Percentiles rank a stretch among this genome's conserved stretches.
Evolutionary conservation across 306 rosid species (phyloP).

Genomic region (Quercus berberidifolia): DNA sequence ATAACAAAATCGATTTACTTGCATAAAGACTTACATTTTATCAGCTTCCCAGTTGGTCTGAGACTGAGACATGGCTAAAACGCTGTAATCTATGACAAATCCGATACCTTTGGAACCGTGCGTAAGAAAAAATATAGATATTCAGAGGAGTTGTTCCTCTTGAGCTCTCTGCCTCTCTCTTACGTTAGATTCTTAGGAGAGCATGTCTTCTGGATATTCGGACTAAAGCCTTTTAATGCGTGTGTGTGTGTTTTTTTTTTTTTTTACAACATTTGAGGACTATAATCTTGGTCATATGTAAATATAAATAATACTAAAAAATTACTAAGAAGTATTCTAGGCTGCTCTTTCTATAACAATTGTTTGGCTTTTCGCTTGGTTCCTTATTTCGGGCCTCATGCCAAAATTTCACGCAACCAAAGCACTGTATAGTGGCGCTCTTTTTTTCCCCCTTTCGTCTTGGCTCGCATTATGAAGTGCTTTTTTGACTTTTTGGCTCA

Average conservation of each 20-base stretch:
- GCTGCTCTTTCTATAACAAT: not conserved
- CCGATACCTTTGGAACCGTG: not conserved
- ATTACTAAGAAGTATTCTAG: not conserved
- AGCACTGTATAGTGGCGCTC: not conserved
- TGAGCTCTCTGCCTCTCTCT: not conserved
- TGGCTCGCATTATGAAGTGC: not conserved
- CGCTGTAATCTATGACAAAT: not conserved
- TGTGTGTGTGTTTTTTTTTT: not conserved
- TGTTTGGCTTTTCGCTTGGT: not conserved
- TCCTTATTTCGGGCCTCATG: not conserved
- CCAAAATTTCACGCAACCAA: not conserved
- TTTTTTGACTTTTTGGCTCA: not conserved
- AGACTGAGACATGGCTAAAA: slow-evolving; percentile 51
- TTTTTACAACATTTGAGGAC: not conserved
- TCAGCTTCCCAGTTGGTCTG: slow-evolving; percentile 53
- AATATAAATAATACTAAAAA: not conserved
- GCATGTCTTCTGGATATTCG: not conserved
- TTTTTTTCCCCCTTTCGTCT: not conserved
- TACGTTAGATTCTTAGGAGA: not conserved
- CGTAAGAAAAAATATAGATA: not conserved
- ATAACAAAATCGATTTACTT: not conserved
- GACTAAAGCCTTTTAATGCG: not conserved
- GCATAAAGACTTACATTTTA: slow-evolving; percentile 39
- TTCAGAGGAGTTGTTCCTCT: not conserved
- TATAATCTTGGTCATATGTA: not conserved